Percentiles rank a stretch among this genome's conserved stretches.
These are phyloP conservation scores for Cladosporium sp. DNA, from an alignment of 2,329 filamentous ascomycete genomes.

Conservation along the genomic window DNA sequence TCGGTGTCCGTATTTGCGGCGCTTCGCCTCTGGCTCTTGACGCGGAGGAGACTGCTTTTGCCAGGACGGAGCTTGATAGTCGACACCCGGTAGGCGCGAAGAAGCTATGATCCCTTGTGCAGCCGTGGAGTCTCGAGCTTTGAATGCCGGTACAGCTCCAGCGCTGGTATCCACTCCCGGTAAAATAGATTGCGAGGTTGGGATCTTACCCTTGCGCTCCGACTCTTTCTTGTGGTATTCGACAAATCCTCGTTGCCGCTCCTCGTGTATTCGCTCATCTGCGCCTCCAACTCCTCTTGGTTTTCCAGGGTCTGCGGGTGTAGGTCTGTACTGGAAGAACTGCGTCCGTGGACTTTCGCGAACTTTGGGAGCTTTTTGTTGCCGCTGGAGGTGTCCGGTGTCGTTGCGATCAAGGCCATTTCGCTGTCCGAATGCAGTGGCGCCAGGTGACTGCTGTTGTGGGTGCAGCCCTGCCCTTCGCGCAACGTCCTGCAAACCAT, in stretches of 20 bases:
- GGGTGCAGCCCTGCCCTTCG: not conserved
- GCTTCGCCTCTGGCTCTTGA: not conserved
- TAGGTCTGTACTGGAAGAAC: not conserved
- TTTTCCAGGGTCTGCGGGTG: not conserved
- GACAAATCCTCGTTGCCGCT: not conserved
- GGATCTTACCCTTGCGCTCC: not conserved
- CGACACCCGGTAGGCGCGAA: not conserved
- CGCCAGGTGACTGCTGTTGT: not conserved
- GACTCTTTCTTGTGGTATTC: conserved; percentile 5
- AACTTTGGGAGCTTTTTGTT: not conserved
- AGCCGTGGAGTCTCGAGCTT: not conserved
- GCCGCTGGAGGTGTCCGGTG: not conserved
- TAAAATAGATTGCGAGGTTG: not conserved
- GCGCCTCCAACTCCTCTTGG: not conserved
- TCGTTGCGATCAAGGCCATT: not conserved
- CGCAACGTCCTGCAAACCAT: not conserved
- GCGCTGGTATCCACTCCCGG: not conserved
- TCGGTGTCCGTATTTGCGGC: not conserved
- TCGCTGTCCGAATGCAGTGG: not conserved
- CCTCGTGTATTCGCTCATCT: not conserved
- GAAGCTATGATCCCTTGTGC: not conserved
- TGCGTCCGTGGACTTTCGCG: not conserved
- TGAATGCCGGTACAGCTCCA: not conserved
- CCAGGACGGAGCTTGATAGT: not conserved
- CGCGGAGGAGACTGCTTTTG: not conserved